phyloP scores from a whole-genome alignment of 2,329 filamentous ascomycete genomes.

The Dothistroma septosporum region DNA sequence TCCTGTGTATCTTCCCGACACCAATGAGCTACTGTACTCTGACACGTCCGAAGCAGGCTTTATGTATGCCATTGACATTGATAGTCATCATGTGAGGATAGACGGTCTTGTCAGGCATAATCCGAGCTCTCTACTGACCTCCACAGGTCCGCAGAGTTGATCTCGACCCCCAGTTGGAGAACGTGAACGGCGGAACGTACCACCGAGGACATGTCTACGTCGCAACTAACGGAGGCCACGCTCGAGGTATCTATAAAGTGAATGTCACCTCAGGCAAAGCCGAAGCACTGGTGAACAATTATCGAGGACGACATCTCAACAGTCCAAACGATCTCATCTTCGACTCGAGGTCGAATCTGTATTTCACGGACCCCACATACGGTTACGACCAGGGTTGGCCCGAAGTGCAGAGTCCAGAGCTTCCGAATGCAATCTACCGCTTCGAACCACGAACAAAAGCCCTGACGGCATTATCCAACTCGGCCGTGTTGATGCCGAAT shows the following conservation, averaged over 20 bases:
- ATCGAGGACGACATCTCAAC: slow-evolving; percentile 57
- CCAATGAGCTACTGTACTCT: slow-evolving; percentile 27
- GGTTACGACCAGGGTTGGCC: slow-evolving; percentile 43
- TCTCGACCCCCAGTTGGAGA: slow-evolving; percentile 20
- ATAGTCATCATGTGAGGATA: slow-evolving; percentile 16
- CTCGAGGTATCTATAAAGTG: slow-evolving; percentile 21
- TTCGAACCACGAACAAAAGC: slow-evolving; percentile 49
- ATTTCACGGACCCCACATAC: slow-evolving; percentile 31
- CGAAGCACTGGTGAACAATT: slow-evolving; percentile 53
- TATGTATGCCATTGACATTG: slow-evolving; percentile 25
- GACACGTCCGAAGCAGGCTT: slow-evolving; percentile 24
- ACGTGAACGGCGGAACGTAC: slow-evolving; percentile 28
- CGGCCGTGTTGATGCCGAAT: slow-evolving; percentile 35
- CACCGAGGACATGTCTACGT: slow-evolving; percentile 26
- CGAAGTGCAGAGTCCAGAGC: slow-evolving; percentile 51
- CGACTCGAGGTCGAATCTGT: slow-evolving; percentile 40
- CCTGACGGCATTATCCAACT: slow-evolving; percentile 51
- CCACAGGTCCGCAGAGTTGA: slow-evolving; percentile 18
- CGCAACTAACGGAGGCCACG: slow-evolving; percentile 23
- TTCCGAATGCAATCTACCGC: slow-evolving; percentile 57
- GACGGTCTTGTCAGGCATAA: background rate
- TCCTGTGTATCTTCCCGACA: slow-evolving; percentile 26
- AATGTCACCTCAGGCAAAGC: slow-evolving; percentile 18
- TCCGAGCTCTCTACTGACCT: background rate
- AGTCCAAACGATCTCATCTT: slow-evolving; percentile 57